Percentiles rank a stretch among this genome's conserved stretches.
Conservation (phyloP, 2,329 filamentous ascomycete genomes). For the Aspergillus bombycis region DNA sequence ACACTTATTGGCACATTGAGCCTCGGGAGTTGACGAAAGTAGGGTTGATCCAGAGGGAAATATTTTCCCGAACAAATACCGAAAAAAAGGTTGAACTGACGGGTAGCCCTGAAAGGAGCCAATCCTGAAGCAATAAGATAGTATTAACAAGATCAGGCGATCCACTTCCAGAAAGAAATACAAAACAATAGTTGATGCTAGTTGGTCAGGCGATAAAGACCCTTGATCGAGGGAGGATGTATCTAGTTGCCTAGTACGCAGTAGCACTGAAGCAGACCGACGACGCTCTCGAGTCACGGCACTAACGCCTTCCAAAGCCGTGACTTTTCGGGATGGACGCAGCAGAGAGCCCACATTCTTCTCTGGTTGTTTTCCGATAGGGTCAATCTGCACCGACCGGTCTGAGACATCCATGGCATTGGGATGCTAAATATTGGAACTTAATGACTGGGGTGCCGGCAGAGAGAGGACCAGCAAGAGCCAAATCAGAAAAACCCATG, state of each 20-base stretch:
- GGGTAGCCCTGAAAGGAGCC: neutral
- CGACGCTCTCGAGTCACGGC: neutral
- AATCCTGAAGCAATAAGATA: conserved; percentile 3
- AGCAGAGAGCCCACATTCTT: conserved; percentile 6
- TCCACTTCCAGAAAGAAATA: neutral
- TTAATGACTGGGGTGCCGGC: neutral
- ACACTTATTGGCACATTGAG: conserved; percentile 12
- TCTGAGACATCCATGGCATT: conserved; percentile 9
- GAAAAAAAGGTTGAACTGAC: conserved; percentile 4
- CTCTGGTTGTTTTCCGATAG: conserved; percentile 15
- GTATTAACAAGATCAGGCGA: neutral
- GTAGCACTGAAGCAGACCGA: neutral
- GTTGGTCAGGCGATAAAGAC: neutral
- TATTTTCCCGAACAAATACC: conserved; percentile 22
- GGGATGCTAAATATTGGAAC: neutral
- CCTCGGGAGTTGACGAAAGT: conserved; percentile 3
- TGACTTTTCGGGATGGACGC: conserved; percentile 6
- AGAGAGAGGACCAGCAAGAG: neutral
- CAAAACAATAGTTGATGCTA: conserved; percentile 4
- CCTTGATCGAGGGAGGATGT: neutral
- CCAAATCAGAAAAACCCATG: neutral
- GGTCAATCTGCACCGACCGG: conserved; percentile 13
- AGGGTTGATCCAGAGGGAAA: conserved; percentile 6
- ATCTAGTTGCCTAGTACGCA: neutral
- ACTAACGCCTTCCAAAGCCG: conserved; percentile 1